These are phyloP conservation scores for Leptographium flavum DNA, from an alignment of 2,329 filamentous ascomycete genomes.

Conservation along the genomic window DNA sequence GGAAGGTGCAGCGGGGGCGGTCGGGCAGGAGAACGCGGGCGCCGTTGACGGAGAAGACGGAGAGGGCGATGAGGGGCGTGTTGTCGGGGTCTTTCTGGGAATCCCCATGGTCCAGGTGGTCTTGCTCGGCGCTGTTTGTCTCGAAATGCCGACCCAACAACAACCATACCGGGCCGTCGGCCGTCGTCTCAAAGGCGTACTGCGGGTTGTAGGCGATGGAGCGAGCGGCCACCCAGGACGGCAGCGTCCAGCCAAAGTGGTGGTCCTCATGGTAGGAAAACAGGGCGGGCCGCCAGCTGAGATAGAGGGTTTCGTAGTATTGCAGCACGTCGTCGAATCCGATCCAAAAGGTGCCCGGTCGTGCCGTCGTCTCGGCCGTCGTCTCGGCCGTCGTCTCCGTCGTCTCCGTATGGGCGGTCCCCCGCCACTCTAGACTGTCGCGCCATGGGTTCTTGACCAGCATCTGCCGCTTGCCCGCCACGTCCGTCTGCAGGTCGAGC, in stretches of 20 bases:
- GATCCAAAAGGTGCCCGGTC: conserved; percentile 86
- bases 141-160: conserved; percentile 77
- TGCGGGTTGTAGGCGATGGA: conserved; percentile 54
- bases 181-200: conserved; percentile 50
- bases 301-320: conserved; percentile 87
- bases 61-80: conserved; percentile 82
- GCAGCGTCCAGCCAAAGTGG: conserved; percentile 71
- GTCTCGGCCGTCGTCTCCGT: background rate
- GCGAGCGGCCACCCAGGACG: conserved; percentile 30
- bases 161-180: conserved; percentile 60
- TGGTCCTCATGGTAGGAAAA: conserved; percentile 75
- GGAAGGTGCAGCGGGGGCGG: conserved; percentile 37
- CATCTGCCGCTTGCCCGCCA: conserved; percentile 47
- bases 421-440: conserved; percentile 62
- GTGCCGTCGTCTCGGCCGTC: conserved; percentile 11
- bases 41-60: conserved; percentile 57
- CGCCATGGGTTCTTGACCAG: conserved; percentile 96
- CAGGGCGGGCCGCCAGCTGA: conserved; percentile 89
- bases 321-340: conserved; percentile 74
- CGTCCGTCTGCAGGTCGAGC: conserved; percentile 54
- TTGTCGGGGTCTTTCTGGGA: no score
- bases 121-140: conserved; percentile 14
- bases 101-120: background rate
- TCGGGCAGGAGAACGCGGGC: conserved; percentile 61
- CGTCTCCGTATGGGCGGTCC: conserved; percentile 21